Base-by-base conservation (phyloP, 768 basidiomycete species). In the Mycena epipterygia region DNA sequence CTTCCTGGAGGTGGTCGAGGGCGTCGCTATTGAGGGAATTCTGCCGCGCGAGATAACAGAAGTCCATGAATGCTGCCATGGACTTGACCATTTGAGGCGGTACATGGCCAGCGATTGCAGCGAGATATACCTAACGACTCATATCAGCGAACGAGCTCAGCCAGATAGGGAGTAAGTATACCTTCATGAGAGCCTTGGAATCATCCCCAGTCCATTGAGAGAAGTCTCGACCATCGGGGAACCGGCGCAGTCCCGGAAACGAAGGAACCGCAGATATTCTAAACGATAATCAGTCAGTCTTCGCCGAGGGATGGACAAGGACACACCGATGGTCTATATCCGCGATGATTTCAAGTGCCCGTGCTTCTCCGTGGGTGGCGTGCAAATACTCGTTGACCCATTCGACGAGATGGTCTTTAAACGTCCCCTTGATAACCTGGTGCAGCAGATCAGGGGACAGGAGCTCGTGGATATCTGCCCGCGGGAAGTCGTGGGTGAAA, bases 121-220 rank as follows among this genome's bases (percentile, higher is more conserved):
- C 71, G 19, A 76, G 66, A 70, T 68, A 77, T 7, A 80, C 77
- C 78, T 81, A 11, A 21, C 17, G 5, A 42, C 14, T 37, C 35
- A 37, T 37, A 37, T 37, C 35, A 37, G 35, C 35, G 35, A 6
- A 37, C 35, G 14, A 7, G 8, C 6, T 37, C 14, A 37, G 14
- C 8, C 6, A 7, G 6, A 37, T 37, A 17, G 5, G 19, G 19
- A 19, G 46, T 52, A 13, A 64, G 33, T 8, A 46, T 44, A 79
- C 78, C 76, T 81, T 81, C 78, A 81, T 81, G 1, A 81, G 57
- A 2, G 73, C 79, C 62, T 81, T 81, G 1, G 77, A 81, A 44
- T 81, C 77, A 44, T 82, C 74, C 0, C 78, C 79, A 6, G 77
- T 81, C 81, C 80, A 81, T 48, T 81, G 78, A 19, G 74, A 57